phyloP scores from a whole-genome alignment of 2,329 filamentous ascomycete genomes.

The Fusarium drepaniforme region DNA sequence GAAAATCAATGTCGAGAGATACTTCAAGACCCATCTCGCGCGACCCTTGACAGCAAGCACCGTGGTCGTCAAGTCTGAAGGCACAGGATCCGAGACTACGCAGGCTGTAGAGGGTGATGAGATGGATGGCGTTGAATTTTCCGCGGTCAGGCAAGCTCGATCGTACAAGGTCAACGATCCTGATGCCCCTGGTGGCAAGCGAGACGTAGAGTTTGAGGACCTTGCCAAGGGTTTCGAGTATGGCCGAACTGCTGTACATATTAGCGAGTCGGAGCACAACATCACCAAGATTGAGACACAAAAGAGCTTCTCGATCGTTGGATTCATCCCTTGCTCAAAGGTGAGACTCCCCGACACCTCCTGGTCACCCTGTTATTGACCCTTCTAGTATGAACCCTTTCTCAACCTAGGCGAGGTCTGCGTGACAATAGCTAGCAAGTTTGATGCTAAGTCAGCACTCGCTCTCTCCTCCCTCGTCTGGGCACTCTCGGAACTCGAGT shows the following conservation, averaged over 20 bases:
- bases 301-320: constrained; percentile 83
- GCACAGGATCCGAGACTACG: constrained; percentile 62
- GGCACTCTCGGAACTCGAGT: constrained; percentile 85
- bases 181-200: constrained; percentile 80
- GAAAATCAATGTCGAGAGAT: constrained; percentile 89
- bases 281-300: constrained; percentile 88
- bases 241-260: constrained; percentile 90
- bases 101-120: constrained; percentile 61
- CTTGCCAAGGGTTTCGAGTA: constrained; percentile 96
- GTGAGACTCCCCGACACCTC: constrained; percentile 55
- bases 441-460: constrained; percentile 84
- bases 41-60: constrained; percentile 81
- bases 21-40: constrained; percentile 86
- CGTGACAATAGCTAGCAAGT: constrained; percentile 80
- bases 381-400: constrained; percentile 79
- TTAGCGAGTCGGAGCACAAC: constrained; percentile 86
- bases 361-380: constrained; percentile 29
- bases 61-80: constrained; percentile 72
- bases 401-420: constrained; percentile 86
- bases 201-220: constrained; percentile 83
- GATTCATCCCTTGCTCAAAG: constrained; percentile 82
- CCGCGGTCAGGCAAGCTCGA: constrained; percentile 80
- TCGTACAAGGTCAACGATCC: constrained; percentile 86
- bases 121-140: constrained; percentile 68
- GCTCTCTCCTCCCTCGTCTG: constrained; percentile 92